Base-by-base conservation (phyloP, 306 rosid species). In the Hippophae gyantsensis region DNA sequence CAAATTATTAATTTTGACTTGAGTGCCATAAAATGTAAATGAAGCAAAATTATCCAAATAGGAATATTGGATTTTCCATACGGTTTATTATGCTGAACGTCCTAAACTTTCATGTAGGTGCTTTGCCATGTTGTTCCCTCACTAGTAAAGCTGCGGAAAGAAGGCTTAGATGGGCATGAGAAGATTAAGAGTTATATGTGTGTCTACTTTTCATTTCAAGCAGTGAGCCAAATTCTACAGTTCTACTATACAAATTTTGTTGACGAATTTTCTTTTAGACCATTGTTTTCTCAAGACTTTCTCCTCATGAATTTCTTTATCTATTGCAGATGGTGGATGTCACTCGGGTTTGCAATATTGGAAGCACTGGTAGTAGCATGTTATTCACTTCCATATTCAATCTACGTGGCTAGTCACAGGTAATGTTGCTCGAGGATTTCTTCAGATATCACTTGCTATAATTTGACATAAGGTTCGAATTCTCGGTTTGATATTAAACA, bases 131-230 rank as follows among this genome's bases (percentile, higher is more conserved):
- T 88, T 40, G 62, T 92, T 67, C 99, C 99, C 71, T 85, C 95
- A 58, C 75, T 92, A 48, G 93, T 88, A 63, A 92, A 92, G 95
- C 77, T 92, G 76, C 89, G 99, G 61, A 92, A 92, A 72, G 99
- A 92, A 84, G 99, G 99, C 77, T 75, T 92, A 78, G 96, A 85
- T 82, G 99, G 93, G 50, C 81, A 92, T 7, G 95, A 92, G 81
- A 92, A 92, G 88, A 92, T 92, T 67, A 92, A 92, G 81, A 86
- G 95, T 84, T 92, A 92, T 72, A 92, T 92, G 99, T 92, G 82
- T 83, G 99, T 84, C 78, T 84, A 74, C 71, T 81, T 74, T 77
- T 75, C 77, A 68, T 83, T 70, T 83, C 71, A 64, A 76, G 79
- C 81, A 69, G 75, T 73, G 86, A 76, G 83, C 73, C 68, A 67